These are phyloP conservation scores for Stemphylium lycopersici DNA, from an alignment of 2,329 filamentous ascomycete genomes.

Conservation along the genomic window DNA sequence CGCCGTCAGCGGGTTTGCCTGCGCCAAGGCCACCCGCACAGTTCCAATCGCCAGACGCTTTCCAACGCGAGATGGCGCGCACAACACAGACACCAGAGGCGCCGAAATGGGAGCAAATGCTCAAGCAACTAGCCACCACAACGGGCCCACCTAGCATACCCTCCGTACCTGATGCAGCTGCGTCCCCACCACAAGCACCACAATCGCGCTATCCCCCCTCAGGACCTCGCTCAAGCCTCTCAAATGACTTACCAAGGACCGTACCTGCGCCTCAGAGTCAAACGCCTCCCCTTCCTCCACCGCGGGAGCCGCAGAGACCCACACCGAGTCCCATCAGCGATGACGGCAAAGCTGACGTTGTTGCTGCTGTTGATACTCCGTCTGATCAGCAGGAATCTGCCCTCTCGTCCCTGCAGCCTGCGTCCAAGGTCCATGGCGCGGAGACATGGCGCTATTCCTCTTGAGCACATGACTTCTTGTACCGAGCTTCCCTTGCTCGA, in stretches of 20 bases:
- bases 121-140: conserved; percentile 39
- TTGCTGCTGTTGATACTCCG: neutral
- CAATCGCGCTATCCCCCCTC: conserved; percentile 24
- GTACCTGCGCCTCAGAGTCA: conserved; percentile 20
- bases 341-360: conserved; percentile 28
- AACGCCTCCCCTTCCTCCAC: conserved; percentile 19
- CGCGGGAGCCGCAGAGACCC: conserved; percentile 33
- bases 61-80: conserved; percentile 49
- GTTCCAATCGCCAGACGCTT: conserved; percentile 54
- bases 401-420: conserved; percentile 10
- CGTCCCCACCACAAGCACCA: conserved; percentile 17
- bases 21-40: conserved; percentile 42
- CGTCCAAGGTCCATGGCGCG: conserved; percentile 25
- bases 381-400: conserved; percentile 12
- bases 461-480: neutral
- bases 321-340: conserved; percentile 44
- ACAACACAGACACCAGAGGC: conserved; percentile 27
- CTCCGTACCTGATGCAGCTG: conserved; percentile 6
- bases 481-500: no score
- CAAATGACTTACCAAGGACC: conserved; percentile 21
- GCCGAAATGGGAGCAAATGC: conserved; percentile 44
- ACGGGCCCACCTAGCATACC: conserved; percentile 17
- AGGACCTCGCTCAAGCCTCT: conserved; percentile 18
- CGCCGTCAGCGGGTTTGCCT: conserved; percentile 16
- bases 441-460: conserved; percentile 44